Base-by-base conservation (phyloP, 768 basidiomycete species). In the Calocybe indica region DNA sequence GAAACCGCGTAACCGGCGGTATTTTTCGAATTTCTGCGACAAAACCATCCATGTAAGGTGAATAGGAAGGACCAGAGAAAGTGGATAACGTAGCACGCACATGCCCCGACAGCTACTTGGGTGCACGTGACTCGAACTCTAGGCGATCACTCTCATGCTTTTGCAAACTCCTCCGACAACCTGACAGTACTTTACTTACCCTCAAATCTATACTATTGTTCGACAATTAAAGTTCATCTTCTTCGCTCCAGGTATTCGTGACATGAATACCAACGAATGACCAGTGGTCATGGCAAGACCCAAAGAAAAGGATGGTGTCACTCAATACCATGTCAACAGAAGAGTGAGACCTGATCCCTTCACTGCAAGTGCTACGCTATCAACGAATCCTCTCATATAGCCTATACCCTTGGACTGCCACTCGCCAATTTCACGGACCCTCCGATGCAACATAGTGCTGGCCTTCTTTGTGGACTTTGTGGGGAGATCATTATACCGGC, bases 351-450 rank as follows among this genome's bases (percentile, higher is more conserved):
- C 29, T 14, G 22, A 22, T 4, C 2, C 22, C 4, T 22, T 22
- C 22, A 4, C 22, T 22, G 22, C 22, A 22, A 22, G 22, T 22
- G 22, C 22, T 4, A 22, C 22, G 22, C 4, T 22, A 22, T 4
- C 4, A 22, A 22, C 22, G 22, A 22, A 22, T 22, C 22, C 22
- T 22, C 22, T 34, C 7, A 33, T 37, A 35, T 53, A 95, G 91
- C 94, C 95, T 0, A 90, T 98, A 38, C 94, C 95, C 12, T 70
- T 99, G 51, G 93, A 96, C 57, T 98, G 9, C 87, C 87, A 5
- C 75, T 95, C 28, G 85, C 87, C 45, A 85, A 83, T 62, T 92
- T 94, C 65, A 80, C 76, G 15, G 91, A 94, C 55, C 76, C 82
- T 0, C 79, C 91, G 0, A 83, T 84, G 0, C 85, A 88, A 58